Evolutionary conservation across 306 rosid genomes (phyloP), one percentile per base, ranked within the genome.

Genomic region (Vicia faba): DNA sequence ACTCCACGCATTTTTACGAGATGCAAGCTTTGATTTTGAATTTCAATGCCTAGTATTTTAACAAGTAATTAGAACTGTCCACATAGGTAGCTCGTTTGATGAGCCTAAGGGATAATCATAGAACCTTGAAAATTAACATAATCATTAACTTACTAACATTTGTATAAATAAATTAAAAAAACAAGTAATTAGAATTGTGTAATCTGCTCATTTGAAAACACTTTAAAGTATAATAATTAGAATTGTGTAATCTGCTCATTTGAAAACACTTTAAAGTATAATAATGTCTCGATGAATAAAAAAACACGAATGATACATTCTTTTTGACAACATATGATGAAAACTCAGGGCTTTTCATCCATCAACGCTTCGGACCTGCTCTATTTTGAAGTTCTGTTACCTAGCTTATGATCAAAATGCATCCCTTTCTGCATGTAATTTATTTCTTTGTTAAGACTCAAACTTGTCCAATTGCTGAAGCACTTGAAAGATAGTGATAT

Each of bases 391-490:
- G 48, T 49, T 33, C 10, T 39, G 49, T 19, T 35, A 63, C 55
- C 57, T 67, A 66, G 26, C 64, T 50, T 49, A 7, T 60, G 74
- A 72, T 65, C 53, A 36, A 58, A 76, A 48, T 44, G 79, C 43
- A 45, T 68, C 63, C 58, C 54, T 81, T 48, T 8, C 29, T 57
- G 50, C 80, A 59, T 40, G 61, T 35, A 62, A 65, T 16, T 49
- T 56, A 40, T 29, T 66, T 53, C 57, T 61, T 48, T 29, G 12
- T 80, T 53, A 81, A n/a, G 92, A 66, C 75, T 89, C 91, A 70
- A 87, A 85, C 65, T 90, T 85, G 73, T 93, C 91, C 55, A 83
- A 63, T 67, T 88, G 91, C 69, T 84, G 96, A 57, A 93, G 95
- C 89, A 86, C 80, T 84, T 89, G 95, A 77, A 84, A 84, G 84